phyloP scores from a whole-genome alignment of 257 asterid species.

The Primulina eburnea region DNA sequence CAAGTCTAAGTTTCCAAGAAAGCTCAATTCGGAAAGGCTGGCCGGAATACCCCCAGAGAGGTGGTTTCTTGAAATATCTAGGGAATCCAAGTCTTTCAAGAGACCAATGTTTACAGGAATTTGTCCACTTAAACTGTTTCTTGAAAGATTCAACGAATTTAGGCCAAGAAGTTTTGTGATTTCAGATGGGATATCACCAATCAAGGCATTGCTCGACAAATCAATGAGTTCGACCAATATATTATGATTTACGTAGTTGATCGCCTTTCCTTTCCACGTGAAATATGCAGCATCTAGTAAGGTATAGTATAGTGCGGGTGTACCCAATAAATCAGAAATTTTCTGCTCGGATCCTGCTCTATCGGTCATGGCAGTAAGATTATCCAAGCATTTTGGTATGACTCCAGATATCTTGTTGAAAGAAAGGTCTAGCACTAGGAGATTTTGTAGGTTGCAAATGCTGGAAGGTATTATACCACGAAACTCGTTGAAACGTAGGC shows the following conservation, averaged over 20 bases:
- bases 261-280: constrained; percentile 2
- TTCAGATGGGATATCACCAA: constrained; percentile 8
- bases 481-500: background rate
- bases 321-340: too few relatives aligned
- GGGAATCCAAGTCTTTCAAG: background rate
- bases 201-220: constrained; percentile 7
- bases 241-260: background rate
- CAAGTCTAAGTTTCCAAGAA: constrained; percentile 12
- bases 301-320: too few relatives aligned
- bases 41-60: constrained; percentile 19
- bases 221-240: background rate
- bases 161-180: constrained; percentile 12
- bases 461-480: too few relatives aligned
- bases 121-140: constrained; percentile 18
- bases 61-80: constrained; percentile 16
- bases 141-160: constrained; percentile 8
- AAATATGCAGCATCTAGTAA: background rate
- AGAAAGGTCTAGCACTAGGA: too few relatives aligned
- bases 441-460: too few relatives aligned
- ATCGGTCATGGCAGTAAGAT: too few relatives aligned
- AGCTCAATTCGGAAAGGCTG: background rate
- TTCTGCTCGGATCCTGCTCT: too few relatives aligned
- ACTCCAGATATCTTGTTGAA: too few relatives aligned
- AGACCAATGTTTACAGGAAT: background rate
- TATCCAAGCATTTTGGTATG: too few relatives aligned